Base-by-base conservation (phyloP, 2,329 filamentous ascomycete genomes). In the Fusarium liriodendri region DNA sequence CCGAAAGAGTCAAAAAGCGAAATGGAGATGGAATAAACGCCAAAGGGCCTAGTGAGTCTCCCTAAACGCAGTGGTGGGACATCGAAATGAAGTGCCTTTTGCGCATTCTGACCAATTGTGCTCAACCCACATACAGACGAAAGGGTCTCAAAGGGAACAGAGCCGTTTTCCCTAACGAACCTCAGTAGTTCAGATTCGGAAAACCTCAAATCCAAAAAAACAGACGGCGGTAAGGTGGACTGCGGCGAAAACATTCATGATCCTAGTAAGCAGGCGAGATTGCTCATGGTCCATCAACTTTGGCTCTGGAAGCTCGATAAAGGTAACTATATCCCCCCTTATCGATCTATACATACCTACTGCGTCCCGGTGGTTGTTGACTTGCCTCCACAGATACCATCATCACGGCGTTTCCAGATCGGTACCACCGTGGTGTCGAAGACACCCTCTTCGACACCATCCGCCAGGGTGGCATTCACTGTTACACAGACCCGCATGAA, bases 271-370 rank as follows among this genome's bases (percentile, higher is more conserved):
- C n/a, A 59, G 64, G 33, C 69, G 42, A 63, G 62, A 70, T 66
- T 57, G 63, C 50, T 74, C 1, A 70, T 74, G 66, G 62, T 74
- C 5, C 72, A 62, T 25, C 72, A 78, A 42, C 40, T 73, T 27
- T 76, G 76, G 52, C 61, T 75, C 13, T 72, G 76, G 69, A 72
- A 67, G 27, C 71, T 77, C 20, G 76, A 78, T 27, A 62, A 77
- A 14, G 62, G 70, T 65, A 54, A 57, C 33, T 20, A 40, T 54
- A 20, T 6, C 14, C 9, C 18, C 35, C 7, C 4, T 9, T 5
- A n/a, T 22, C 6, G 13, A 6, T 14, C 4, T 25, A 20, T 13
- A 52, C 8, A 52, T 13, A 10, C 14, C 8, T 20, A 20, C 9
- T 54, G 13, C 4, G 16, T 14, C 10, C 22, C 45, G 6, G 22